Percentiles rank a stretch among this genome's conserved stretches.
Evolutionary conservation across 169 alveolate genomes (phyloP).

Genomic region (Babesia gibsoni): DNA sequence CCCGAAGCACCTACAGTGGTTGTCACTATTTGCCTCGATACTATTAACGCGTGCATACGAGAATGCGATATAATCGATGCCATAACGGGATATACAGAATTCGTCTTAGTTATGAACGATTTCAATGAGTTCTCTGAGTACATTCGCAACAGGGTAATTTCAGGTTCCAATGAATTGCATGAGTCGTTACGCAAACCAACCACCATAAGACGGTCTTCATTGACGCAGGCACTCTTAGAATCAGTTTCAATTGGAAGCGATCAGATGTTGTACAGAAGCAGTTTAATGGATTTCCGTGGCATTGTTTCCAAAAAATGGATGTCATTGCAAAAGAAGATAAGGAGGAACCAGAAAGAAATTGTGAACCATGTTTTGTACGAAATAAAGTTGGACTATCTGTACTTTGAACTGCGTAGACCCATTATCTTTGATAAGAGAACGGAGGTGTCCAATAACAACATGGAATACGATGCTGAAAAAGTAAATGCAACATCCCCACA

Average conservation of each 20-base stretch:
- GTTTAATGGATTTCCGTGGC: neutral
- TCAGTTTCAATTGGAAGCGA: neutral
- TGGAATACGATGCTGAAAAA: no score
- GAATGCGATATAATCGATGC: conserved; percentile 43
- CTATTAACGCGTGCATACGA: conserved; percentile 40
- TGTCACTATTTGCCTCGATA: conserved; percentile 19
- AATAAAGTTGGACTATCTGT: conserved; percentile 20
- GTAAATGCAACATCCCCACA: no score
- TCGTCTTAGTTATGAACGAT: conserved; percentile 18
- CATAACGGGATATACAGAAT: conserved; percentile 17
- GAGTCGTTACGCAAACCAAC: conserved; percentile 1
- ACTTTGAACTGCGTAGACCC: conserved; percentile 9
- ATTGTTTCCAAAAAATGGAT: conserved; percentile 20
- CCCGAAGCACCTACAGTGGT: conserved; percentile 10
- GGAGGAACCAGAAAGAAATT: neutral
- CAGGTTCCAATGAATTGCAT: neutral
- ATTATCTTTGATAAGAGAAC: neutral
- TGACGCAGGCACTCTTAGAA: neutral
- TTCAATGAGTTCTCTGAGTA: conserved; percentile 22
- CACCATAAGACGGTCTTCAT: neutral
- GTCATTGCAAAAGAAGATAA: neutral
- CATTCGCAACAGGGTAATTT: neutral
- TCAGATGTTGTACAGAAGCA: neutral
- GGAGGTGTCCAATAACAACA: no score
- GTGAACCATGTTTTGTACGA: neutral